Evolutionary conservation across 2,329 filamentous ascomycete species (phyloP).

Genomic region (Furcasterigmium sp.): DNA sequence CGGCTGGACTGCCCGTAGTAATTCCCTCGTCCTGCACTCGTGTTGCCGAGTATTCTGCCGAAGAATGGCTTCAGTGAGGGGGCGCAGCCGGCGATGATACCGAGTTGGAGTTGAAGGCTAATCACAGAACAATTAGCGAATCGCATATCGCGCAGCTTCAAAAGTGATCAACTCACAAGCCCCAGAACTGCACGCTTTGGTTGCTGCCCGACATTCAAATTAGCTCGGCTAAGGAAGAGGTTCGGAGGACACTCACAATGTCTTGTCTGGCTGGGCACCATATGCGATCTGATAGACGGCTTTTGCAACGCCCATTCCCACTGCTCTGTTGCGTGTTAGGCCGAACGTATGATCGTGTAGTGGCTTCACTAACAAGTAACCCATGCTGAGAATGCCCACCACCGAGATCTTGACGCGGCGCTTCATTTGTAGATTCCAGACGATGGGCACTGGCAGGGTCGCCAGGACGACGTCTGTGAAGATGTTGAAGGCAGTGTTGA

Average conservation of each 20-base stretch:
- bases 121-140: background rate
- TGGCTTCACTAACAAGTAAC: conserved; percentile 20
- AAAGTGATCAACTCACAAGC: conserved; percentile 10
- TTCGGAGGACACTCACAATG: conserved; percentile 9
- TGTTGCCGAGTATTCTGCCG: conserved; percentile 18
- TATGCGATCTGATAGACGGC: conserved; percentile 21
- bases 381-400: conserved; percentile 22
- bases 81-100: conserved; percentile 32
- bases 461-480: conserved; percentile 22
- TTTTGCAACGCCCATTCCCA: conserved; percentile 21
- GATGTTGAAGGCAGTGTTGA: conserved; percentile 21
- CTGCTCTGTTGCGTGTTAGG: conserved; percentile 12
- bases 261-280: conserved; percentile 18
- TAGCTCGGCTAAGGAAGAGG: too few relatives aligned
- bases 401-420: conserved; percentile 18
- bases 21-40: conserved; percentile 1
- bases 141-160: background rate
- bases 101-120: conserved; percentile 33
- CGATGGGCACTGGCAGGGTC: conserved; percentile 21
- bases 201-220: too few relatives aligned
- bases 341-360: background rate
- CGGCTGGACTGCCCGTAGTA: too few relatives aligned
- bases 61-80: conserved; percentile 32
- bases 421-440: conserved; percentile 21
- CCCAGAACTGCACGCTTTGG: conserved; percentile 18